These are phyloP conservation scores for Amylocystis lapponica DNA, from an alignment of 768 basidiomycete genomes.

Conservation along the genomic window DNA sequence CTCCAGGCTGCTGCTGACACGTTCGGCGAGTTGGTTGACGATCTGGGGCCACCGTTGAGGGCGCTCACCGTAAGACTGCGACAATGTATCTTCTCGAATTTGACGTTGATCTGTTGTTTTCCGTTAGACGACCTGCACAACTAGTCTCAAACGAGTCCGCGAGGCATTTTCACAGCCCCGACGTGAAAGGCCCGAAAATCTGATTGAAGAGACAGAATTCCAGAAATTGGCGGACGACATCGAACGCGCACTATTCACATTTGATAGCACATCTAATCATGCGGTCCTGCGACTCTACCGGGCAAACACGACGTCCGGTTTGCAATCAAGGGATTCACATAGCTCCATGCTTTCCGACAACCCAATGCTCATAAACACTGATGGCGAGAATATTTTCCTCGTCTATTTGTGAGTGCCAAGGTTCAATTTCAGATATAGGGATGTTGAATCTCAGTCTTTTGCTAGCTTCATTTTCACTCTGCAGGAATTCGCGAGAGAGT, in stretches of 20 bases:
- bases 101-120: conserved; percentile 1
- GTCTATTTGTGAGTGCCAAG: conserved; percentile 87
- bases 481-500: conserved; percentile 88
- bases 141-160: conserved; percentile 56
- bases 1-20: conserved; percentile 60
- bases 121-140: conserved; percentile 51
- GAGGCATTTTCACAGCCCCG: conserved; percentile 52
- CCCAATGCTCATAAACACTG: conserved; percentile 35
- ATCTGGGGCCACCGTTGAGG: conserved; percentile 71
- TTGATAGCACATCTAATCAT: conserved; percentile 80
- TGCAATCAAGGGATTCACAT: conserved; percentile 17
- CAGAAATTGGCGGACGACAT: conserved; percentile 57
- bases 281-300: conserved; percentile 73
- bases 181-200: conserved; percentile 21
- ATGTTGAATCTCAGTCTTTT: conserved; percentile 2
- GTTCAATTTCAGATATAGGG: background rate
- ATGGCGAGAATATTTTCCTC: conserved; percentile 82
- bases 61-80: conserved; percentile 50
- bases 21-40: conserved; percentile 77
- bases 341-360: conserved; percentile 29
- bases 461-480: conserved; percentile 90
- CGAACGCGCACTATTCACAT: conserved; percentile 61
- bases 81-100: no score
- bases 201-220: conserved; percentile 41
- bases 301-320: conserved; percentile 31